phyloP scores from a whole-genome alignment of 805 yeast species.

The Saturnispora ahearnii region DNA sequence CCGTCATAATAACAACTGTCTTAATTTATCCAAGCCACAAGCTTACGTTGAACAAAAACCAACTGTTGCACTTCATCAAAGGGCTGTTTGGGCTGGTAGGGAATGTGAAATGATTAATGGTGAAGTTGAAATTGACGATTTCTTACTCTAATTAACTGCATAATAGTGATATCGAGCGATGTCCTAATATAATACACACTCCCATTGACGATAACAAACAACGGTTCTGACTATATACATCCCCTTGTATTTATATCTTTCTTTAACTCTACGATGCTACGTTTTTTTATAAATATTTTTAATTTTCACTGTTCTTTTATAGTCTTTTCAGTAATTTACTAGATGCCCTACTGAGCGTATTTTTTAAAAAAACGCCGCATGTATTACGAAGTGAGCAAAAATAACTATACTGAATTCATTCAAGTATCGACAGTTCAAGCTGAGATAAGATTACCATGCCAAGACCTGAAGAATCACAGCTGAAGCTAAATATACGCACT shows the following conservation, averaged over 20 bases:
- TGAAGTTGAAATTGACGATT: slow-evolving; percentile 5
- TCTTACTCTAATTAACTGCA: slow-evolving; percentile 1
- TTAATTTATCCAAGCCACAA: slow-evolving; percentile 18
- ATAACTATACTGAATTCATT: neutral
- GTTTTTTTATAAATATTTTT: neutral
- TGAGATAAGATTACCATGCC: neutral
- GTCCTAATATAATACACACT: neutral
- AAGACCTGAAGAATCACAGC: slow-evolving; percentile 7
- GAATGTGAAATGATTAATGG: slow-evolving; percentile 25
- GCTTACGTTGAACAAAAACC: slow-evolving; percentile 2
- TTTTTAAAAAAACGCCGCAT: neutral
- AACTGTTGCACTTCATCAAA: slow-evolving; percentile 23
- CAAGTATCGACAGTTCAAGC: neutral
- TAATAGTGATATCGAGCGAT: too few relatives aligned
- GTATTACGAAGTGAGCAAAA: neutral
- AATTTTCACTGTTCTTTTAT: neutral
- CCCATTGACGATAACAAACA: neutral
- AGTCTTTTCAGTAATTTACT: neutral
- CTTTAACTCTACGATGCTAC: too few relatives aligned
- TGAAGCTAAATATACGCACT: slow-evolving; percentile 9
- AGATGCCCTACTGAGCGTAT: neutral
- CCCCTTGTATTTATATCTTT: neutral
- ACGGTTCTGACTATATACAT: neutral
- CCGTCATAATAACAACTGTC: slow-evolving; percentile 22
- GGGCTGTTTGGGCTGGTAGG: slow-evolving; percentile 26